These are phyloP conservation scores for Rasamsonia emersonii DNA, from an alignment of 2,329 filamentous ascomycete genomes.

Conservation along the genomic window DNA sequence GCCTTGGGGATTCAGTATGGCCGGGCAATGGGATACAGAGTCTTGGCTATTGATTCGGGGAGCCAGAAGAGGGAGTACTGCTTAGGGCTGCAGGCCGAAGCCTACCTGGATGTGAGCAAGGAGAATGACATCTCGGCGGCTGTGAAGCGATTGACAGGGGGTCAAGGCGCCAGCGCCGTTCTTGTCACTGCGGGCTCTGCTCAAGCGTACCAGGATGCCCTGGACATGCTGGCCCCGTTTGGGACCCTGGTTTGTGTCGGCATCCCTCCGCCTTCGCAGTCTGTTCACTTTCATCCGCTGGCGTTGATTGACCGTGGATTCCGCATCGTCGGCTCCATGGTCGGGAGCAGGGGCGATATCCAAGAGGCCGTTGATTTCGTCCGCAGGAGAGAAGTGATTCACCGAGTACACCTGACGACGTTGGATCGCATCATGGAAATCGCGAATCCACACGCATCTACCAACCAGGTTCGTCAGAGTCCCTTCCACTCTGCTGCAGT, in stretches of 20 bases:
- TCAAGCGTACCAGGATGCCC: constrained; percentile 26
- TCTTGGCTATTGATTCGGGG: constrained; percentile 33
- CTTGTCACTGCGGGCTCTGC: constrained; percentile 23
- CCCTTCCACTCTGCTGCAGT: no score
- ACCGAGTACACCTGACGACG: no score
- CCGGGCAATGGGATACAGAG: constrained; percentile 35
- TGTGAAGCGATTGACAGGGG: constrained; percentile 2
- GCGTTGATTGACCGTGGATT: no score
- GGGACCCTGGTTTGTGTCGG: constrained; percentile 35
- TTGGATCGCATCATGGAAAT: no score
- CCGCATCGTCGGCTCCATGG: no score
- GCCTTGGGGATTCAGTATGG: constrained; percentile 33
- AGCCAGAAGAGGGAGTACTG: constrained; percentile 13
- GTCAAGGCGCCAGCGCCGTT: constrained; percentile 18
- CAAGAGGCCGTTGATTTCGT: no score
- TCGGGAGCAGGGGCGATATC: no score
- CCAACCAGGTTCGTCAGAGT: no score
- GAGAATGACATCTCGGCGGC: background rate
- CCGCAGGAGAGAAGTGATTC: no score
- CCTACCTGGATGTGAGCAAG: background rate
- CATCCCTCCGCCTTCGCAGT: constrained; percentile 21
- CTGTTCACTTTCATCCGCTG: no score
- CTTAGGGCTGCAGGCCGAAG: background rate
- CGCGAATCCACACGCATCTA: no score
- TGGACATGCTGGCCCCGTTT: constrained; percentile 29